phyloP scores from a whole-genome alignment of 768 basidiomycete species.

The Rhizopogon roseolus region DNA sequence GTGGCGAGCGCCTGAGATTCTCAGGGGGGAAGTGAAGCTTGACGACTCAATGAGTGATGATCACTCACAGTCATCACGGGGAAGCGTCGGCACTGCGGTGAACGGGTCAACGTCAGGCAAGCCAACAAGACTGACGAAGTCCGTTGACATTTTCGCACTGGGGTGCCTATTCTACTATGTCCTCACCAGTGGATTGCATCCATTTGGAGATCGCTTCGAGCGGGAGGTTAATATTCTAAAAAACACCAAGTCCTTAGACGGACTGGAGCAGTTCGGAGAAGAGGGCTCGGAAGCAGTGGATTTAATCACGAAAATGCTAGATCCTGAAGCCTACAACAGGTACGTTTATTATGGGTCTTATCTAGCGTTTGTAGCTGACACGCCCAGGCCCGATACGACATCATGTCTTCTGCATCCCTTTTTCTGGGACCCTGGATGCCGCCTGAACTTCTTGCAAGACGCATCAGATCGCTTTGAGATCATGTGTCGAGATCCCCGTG shows the following conservation, averaged over 20 bases:
- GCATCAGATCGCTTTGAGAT: constrained; percentile 97
- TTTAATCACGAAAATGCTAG: constrained; percentile 75
- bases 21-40: constrained; percentile 89
- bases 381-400: constrained; percentile 75
- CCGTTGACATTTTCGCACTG: constrained; percentile 93
- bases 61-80: constrained; percentile 60
- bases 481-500: constrained; percentile 90
- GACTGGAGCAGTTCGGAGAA: constrained; percentile 80
- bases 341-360: constrained; percentile 30
- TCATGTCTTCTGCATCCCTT: constrained; percentile 90
- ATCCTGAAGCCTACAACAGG: constrained; percentile 72
- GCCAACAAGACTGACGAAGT: constrained; percentile 80
- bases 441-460: constrained; percentile 93
- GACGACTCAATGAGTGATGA: constrained; percentile 69
- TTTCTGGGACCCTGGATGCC: constrained; percentile 89
- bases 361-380: constrained; percentile 3
- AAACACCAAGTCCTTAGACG: constrained; percentile 64
- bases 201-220: constrained; percentile 91
- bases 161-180: constrained; percentile 96
- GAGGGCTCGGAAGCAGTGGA: constrained; percentile 90
- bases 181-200: constrained; percentile 86
- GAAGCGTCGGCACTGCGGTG: constrained; percentile 51
- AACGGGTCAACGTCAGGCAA: constrained; percentile 34
- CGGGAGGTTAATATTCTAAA: constrained; percentile 92
- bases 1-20: constrained; percentile 96